Evolutionary conservation across 306 rosid species (phyloP).

Genomic region (Acacia melanoxylon): DNA sequence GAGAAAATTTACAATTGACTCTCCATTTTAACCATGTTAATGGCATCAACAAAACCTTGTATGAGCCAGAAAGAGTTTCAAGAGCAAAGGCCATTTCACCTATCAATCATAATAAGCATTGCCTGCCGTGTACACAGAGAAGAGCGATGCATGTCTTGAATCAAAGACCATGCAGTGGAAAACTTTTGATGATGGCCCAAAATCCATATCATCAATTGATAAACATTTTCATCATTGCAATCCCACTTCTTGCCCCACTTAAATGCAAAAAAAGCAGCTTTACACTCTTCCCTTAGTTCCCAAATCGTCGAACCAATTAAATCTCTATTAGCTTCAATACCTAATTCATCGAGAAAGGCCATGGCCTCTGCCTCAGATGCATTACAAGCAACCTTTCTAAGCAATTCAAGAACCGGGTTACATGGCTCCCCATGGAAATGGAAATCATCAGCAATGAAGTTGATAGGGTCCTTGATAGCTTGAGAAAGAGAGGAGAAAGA

Average conservation of each 20-base stretch:
- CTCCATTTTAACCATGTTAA: background rate
- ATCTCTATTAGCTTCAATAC: conserved; percentile 40
- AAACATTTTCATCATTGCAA: conserved; percentile 60
- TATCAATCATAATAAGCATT: conserved; percentile 84
- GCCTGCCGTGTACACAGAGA: conserved; percentile 60
- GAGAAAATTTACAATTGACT: background rate
- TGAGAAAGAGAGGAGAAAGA: conserved; percentile 29
- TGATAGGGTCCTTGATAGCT: conserved; percentile 28
- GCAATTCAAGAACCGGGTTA: conserved; percentile 50
- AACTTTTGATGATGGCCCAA: conserved; percentile 72
- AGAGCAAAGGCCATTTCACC: conserved; percentile 40
- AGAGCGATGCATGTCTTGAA: conserved; percentile 66
- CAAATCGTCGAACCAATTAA: conserved; percentile 62
- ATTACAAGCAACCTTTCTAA: conserved; percentile 30
- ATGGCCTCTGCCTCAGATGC: conserved; percentile 59
- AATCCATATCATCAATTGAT: conserved; percentile 78
- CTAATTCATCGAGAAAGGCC: conserved; percentile 46
- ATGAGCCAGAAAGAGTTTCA: background rate
- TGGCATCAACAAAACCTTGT: background rate
- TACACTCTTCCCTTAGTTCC: conserved; percentile 69
- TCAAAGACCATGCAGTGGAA: conserved; percentile 78
- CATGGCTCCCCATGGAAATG: conserved; percentile 20
- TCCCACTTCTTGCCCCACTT: conserved; percentile 61
- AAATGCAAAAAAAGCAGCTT: conserved; percentile 62
- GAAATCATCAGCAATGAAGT: conserved; percentile 27